Conservation (phyloP, 1,284 basidiomycete species). For the Wallemia ichthyophaga region DNA sequence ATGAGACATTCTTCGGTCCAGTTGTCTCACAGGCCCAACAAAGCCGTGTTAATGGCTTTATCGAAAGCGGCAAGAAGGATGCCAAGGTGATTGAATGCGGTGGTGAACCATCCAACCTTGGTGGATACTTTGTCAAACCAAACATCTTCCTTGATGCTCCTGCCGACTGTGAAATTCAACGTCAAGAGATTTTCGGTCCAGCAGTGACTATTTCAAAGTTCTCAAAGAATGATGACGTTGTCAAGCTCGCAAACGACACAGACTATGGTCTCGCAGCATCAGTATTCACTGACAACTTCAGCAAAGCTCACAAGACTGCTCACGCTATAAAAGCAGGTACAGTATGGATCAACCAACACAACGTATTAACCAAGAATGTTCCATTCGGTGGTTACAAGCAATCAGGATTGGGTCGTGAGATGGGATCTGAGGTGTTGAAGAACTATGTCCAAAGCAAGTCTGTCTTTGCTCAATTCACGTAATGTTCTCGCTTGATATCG, state of each 20-base stretch:
- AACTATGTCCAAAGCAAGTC: slow-evolving; percentile 64
- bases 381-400: slow-evolving; percentile 74
- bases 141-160: slow-evolving; percentile 58
- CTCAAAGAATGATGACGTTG: slow-evolving; percentile 34
- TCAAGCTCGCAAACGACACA: slow-evolving; percentile 54
- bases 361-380: slow-evolving; percentile 30
- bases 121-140: slow-evolving; percentile 37
- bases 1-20: slow-evolving; percentile 28
- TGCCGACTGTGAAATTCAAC: slow-evolving; percentile 46
- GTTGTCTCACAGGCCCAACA: slow-evolving; percentile 9
- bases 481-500: not conserved
- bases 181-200: slow-evolving; percentile 40
- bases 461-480: slow-evolving; percentile 15
- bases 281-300: slow-evolving; percentile 53
- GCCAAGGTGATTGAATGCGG: not conserved
- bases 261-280: slow-evolving; percentile 61
- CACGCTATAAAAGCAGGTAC: slow-evolving; percentile 56
- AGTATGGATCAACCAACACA: slow-evolving; percentile 42
- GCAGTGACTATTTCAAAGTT: slow-evolving; percentile 45
- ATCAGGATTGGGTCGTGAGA: slow-evolving; percentile 31
- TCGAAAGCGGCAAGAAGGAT: slow-evolving; percentile 47
- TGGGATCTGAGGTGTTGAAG: slow-evolving; percentile 27
- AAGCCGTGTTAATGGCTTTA: slow-evolving; percentile 57
- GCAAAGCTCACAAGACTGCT: slow-evolving; percentile 38
- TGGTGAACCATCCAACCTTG: not conserved